phyloP scores from a whole-genome alignment of 2,329 filamentous ascomycete genomes.

The Exophiala sp. region DNA sequence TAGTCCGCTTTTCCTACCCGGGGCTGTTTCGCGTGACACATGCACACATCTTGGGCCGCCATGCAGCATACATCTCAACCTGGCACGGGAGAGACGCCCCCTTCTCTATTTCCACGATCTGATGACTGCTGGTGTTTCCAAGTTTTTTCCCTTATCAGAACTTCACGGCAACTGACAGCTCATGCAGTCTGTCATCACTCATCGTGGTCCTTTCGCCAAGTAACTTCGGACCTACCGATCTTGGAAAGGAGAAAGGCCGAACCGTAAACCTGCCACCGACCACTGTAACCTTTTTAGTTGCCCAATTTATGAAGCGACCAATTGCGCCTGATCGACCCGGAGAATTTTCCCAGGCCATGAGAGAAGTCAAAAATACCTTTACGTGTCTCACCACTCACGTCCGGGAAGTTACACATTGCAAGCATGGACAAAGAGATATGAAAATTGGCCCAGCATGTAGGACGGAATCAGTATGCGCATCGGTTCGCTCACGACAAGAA shows the following conservation, averaged over 20 bases:
- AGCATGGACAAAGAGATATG: no score
- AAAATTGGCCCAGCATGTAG: no score
- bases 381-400: neutral
- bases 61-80: neutral
- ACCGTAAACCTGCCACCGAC: neutral
- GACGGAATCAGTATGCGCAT: no score
- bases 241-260: no score
- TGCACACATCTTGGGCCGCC: neutral
- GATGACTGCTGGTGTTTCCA: neutral
- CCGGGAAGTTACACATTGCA: neutral
- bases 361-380: neutral
- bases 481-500: no score
- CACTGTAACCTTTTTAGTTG: slow-evolving; percentile 1
- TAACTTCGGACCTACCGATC: neutral
- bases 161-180: neutral
- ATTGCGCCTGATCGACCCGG: slow-evolving; percentile 1
- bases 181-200: neutral
- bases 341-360: neutral
- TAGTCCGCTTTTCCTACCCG: neutral
- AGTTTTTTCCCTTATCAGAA: no score
- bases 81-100: neutral
- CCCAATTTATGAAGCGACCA: slow-evolving; percentile 18
- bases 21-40: neutral
- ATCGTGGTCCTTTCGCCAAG: neutral
- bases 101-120: neutral